Percentiles rank a stretch among this genome's conserved stretches.
Conservation (phyloP, 768 basidiomycete genomes). For the Neoboletus brunneissimus region DNA sequence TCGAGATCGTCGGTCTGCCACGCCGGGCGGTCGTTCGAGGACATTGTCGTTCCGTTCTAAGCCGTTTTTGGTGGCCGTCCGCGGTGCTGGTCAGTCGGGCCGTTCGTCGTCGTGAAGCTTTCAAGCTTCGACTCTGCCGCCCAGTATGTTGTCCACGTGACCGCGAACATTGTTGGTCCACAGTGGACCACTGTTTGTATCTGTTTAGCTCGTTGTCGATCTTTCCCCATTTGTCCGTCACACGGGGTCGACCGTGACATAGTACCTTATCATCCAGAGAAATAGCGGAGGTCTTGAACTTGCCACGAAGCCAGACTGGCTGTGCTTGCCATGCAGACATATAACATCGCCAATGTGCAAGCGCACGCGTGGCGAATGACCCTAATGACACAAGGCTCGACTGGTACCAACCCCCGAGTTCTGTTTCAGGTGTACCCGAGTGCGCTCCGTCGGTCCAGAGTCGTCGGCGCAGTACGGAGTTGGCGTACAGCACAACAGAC, state of each 20-base stretch:
- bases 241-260: background rate
- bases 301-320: background rate
- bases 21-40: slow-evolving; percentile 44
- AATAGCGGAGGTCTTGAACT: background rate
- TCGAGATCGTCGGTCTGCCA: slow-evolving; percentile 90
- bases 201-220: slow-evolving; percentile 19
- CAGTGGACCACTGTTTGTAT: slow-evolving; percentile 8
- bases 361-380: background rate
- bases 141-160: no score
- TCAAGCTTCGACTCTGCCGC: no score
- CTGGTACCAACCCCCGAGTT: background rate
- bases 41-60: slow-evolving; percentile 3
- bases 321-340: background rate
- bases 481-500: background rate
- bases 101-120: background rate
- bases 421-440: slow-evolving; percentile 16
- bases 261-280: background rate
- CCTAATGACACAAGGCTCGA: background rate
- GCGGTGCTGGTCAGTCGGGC: background rate
- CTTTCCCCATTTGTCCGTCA: slow-evolving; percentile 6
- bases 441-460: background rate
- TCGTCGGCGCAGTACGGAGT: background rate
- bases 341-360: background rate
- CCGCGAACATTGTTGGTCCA: no score
- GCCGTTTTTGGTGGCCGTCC: background rate